Evolutionary conservation across 78 protist species (phyloP), one percentile per base, ranked within the genome.

Genomic region (Dictyostelium brefeldianum): DNA sequence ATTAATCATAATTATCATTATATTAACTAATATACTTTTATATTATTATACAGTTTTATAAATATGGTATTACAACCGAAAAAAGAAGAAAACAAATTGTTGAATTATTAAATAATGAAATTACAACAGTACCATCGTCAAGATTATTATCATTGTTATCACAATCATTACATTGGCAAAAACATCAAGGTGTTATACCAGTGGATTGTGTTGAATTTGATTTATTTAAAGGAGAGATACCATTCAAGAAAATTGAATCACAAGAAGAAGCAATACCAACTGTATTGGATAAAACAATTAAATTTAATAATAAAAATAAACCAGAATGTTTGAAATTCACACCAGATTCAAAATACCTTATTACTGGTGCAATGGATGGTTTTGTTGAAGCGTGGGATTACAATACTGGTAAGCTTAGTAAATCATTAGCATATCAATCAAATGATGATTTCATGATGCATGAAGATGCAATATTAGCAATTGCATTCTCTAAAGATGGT

Each of bases 141-240:
- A 25, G 98, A 22, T 48, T 97, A 25, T 41, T 97, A 56, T 25
- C 97, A 11, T 31, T 97, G 17, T 67, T 97, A 18, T 27, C 89
- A 14, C 97, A 96, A 12, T 83, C 98, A 50, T 46, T 97, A 43
- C 96, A 97, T 71, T 97, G 96, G 96, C 98, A 97, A 78, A 90
- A 80, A 53, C 70, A 78, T 64, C 56, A 64, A 20, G 97, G 97
- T 10, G 36, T 54, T 6, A 79, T 97, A 12, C 95, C 97, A 29
- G 5, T 56, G 6, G 90, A 78, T 56, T 78, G 95, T 46, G 17
- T 27, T 5, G 59, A 62, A 4, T 91, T 59, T 18, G 95, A 91
- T 59, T 67, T 91, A 71, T 74, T 91, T 50, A n/a, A 48, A 29
- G 83, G 83, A 10, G 70, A 83, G 1, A 4, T 50, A 12, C 53